Evolutionary conservation across 2,329 filamentous ascomycete species (phyloP), one percentile per base, ranked within the genome.

Genomic region (Teratosphaeria destructans): DNA sequence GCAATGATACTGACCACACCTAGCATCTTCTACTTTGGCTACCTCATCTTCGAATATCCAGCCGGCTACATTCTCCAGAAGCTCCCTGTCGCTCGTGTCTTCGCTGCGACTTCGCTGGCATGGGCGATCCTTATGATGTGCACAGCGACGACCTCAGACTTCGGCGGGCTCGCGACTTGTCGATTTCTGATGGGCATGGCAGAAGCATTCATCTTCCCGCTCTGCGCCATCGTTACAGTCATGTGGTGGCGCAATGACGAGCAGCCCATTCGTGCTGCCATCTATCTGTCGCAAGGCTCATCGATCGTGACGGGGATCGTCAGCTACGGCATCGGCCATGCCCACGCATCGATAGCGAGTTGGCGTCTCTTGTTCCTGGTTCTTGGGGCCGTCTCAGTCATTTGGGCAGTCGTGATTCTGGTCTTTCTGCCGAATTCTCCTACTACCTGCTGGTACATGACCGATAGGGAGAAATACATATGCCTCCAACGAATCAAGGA

Each of bases 21-120:
- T 39, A 39, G 43, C 43, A 79, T 80, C 11, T 80, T 80, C 64
- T 80, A 80, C 64, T 78, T 80, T 61, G 77, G 78, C 16, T 79
- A 79, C 61, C 71, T 80, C 1, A 66, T 73, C 34, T 75, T 75
- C 1, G 77, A 80, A 63, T 78, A 72, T 56, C 78, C 77, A 1
- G 72, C 73, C 0, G 76, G 76, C 12, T 73, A 76, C 43, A 66
- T 77, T 1, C 66, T 80, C 57, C 77, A 79, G 60, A 72, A 75
- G 49, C 67, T 79, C 0, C 78, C 77, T 0, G 75, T 77, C 39
- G 77, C 72, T 2, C 79, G 79, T 35, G 76, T 78, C 54, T 67
- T 79, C 1, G 72, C 73, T 2, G 66, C 62, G 19, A 76, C 75
- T 10, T 77, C 75, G 0, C 62, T 79, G n/a, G 68, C 70, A 23